Evolutionary conservation across 345 rosid species (phyloP).

Genomic region (Isatis tinctoria): DNA sequence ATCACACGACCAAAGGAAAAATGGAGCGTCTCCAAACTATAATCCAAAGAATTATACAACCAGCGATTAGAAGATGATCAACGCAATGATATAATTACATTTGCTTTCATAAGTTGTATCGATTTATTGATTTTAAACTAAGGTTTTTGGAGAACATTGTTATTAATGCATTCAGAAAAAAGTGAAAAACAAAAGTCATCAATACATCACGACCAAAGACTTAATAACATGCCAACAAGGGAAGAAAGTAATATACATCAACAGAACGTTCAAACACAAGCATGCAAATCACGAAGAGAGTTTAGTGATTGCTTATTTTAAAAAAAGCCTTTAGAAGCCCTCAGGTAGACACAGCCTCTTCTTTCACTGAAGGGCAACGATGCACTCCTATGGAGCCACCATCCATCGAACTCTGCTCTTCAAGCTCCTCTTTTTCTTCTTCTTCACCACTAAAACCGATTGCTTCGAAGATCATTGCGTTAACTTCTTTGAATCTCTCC

Average conservation of each 20-base stretch:
- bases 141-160: no score
- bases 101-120: no score
- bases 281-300: neutral
- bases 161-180: no score
- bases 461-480: constrained; percentile 57
- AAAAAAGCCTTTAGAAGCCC: neutral
- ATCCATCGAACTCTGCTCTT: constrained; percentile 12
- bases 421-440: constrained; percentile 18
- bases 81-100: no score
- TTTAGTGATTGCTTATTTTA: neutral
- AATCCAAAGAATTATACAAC: no score
- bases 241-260: neutral
- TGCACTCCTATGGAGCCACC: constrained; percentile 36
- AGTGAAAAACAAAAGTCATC: no score
- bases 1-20: no score
- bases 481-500: constrained; percentile 80
- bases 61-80: no score
- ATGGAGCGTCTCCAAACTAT: no score
- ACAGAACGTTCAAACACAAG: neutral
- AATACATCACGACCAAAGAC: no score
- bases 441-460: constrained; percentile 27
- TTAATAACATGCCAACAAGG: neutral
- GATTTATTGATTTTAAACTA: no score
- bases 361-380: constrained; percentile 24
- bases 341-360: constrained; percentile 2